phyloP scores from a whole-genome alignment of 2,329 filamentous ascomycete genomes.

The Phyllosticta citriasiana region DNA sequence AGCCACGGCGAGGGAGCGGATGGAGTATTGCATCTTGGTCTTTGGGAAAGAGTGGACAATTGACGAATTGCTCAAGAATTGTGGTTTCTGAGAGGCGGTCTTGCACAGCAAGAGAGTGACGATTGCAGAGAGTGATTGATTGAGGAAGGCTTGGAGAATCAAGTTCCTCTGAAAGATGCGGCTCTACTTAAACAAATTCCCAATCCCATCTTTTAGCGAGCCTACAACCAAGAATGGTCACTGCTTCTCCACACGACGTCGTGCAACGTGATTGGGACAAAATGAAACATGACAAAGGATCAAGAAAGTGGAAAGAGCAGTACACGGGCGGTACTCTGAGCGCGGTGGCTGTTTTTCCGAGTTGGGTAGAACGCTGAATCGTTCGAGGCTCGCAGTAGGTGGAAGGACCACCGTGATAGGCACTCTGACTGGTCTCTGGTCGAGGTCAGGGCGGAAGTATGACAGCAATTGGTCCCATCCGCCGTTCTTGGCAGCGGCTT shows the following conservation, averaged over 20 bases:
- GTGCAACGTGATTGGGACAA: background rate
- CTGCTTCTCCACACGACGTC: background rate
- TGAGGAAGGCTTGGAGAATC: conserved; percentile 4
- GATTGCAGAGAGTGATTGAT: background rate
- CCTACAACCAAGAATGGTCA: background rate
- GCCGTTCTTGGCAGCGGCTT: conserved; percentile 4
- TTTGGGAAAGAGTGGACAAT: background rate
- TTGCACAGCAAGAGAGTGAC: conserved; percentile 10
- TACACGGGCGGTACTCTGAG: background rate
- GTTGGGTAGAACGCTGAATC: background rate
- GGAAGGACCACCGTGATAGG: conserved; percentile 4
- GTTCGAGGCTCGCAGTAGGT: conserved; percentile 4
- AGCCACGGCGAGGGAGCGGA: conserved; percentile 6
- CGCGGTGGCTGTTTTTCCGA: background rate
- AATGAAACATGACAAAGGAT: conserved; percentile 1
- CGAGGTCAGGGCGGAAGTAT: background rate
- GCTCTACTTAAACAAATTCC: background rate
- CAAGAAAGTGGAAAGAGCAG: background rate
- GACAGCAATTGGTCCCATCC: background rate
- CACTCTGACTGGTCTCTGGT: background rate
- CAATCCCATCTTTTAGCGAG: background rate
- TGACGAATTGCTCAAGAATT: conserved; percentile 4
- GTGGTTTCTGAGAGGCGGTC: background rate
- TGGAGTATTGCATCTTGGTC: conserved; percentile 9
- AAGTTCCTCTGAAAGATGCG: background rate